These are phyloP conservation scores for Yamadazyma songkhlaensis DNA, from an alignment of 1,139 yeast genomes.

Conservation along the genomic window DNA sequence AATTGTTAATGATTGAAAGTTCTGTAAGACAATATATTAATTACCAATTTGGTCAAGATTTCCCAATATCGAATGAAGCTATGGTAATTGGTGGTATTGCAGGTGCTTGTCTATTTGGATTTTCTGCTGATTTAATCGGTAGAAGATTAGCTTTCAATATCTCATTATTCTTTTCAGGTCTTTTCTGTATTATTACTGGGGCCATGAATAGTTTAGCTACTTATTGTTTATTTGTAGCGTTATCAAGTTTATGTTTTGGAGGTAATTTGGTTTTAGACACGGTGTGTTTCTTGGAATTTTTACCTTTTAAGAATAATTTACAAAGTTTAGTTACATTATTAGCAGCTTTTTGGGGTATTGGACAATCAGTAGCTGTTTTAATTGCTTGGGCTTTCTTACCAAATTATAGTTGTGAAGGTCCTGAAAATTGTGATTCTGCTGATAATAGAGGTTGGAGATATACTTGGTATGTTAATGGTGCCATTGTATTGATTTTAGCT, in stretches of 20 bases:
- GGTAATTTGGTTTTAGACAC: constrained; percentile 64
- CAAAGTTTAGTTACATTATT: constrained; percentile 55
- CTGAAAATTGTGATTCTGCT: constrained; percentile 38
- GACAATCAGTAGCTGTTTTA: constrained; percentile 55
- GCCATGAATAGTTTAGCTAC: constrained; percentile 48
- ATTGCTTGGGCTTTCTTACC: constrained; percentile 58
- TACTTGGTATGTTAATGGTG: constrained; percentile 52
- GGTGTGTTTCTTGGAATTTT: constrained; percentile 55
- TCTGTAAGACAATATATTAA: constrained; percentile 38
- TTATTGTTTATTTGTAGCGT: constrained; percentile 48
- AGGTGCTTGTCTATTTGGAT: constrained; percentile 59
- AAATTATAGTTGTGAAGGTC: constrained; percentile 41
- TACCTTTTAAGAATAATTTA: constrained; percentile 42
- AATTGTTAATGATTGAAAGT: constrained; percentile 43
- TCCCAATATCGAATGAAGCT: constrained; percentile 28
- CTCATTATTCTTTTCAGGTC: constrained; percentile 48
- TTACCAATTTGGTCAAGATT: constrained; percentile 37
- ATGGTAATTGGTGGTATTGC: constrained; percentile 46
- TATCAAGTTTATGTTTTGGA: constrained; percentile 50
- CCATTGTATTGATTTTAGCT: constrained; percentile 49
- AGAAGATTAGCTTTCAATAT: constrained; percentile 54
- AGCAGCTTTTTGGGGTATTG: constrained; percentile 64
- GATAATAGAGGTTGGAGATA: constrained; percentile 63
- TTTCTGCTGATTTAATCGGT: constrained; percentile 59
- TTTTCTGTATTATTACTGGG: constrained; percentile 52